A percentile compares a stretch with the other conserved stretches of the same genome.
phyloP scores from a whole-genome alignment of 768 basidiomycete species.

The Udeniomyces megalosporus region DNA sequence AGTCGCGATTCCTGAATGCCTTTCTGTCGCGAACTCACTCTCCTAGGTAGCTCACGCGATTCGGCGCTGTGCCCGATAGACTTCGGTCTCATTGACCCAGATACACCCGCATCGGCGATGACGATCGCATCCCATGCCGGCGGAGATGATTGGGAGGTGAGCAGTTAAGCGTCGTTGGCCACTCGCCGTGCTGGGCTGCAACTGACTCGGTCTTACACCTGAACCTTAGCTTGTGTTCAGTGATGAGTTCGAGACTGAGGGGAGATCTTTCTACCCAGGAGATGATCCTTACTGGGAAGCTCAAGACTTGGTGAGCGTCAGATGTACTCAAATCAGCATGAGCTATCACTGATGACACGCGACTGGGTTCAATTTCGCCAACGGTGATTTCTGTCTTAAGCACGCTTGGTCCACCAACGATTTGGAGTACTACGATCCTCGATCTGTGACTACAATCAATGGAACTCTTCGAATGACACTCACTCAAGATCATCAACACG shows the following conservation, averaged over 20 bases:
- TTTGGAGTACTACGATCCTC: slow-evolving; percentile 32
- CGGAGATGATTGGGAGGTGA: too few species aligned
- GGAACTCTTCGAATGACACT: slow-evolving; percentile 25
- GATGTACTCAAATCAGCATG: too few species aligned
- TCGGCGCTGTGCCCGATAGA: too few species aligned
- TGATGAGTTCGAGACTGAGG: slow-evolving; percentile 65
- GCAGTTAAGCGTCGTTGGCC: too few species aligned
- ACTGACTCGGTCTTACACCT: slow-evolving; percentile 45
- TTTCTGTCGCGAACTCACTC: not conserved
- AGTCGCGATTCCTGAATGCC: not conserved
- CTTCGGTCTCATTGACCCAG: slow-evolving; percentile 53
- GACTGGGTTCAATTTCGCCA: too few species aligned
- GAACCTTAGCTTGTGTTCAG: slow-evolving; percentile 72
- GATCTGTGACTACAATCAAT: slow-evolving; percentile 28
- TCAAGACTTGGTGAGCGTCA: slow-evolving; percentile 32
- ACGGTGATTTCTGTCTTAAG: slow-evolving; percentile 34
- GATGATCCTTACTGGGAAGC: slow-evolving; percentile 82
- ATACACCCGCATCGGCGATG: slow-evolving; percentile 45
- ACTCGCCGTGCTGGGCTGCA: too few species aligned
- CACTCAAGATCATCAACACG: slow-evolving; percentile 9
- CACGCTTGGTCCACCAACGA: slow-evolving; percentile 17
- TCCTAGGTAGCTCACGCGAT: not conserved
- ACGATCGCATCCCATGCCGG: too few species aligned
- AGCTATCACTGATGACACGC: too few species aligned
- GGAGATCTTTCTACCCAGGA: slow-evolving; percentile 34